phyloP scores from a whole-genome alignment of 495 filamentous ascomycete genomes.

The Podospora pseudopauciseta region DNA sequence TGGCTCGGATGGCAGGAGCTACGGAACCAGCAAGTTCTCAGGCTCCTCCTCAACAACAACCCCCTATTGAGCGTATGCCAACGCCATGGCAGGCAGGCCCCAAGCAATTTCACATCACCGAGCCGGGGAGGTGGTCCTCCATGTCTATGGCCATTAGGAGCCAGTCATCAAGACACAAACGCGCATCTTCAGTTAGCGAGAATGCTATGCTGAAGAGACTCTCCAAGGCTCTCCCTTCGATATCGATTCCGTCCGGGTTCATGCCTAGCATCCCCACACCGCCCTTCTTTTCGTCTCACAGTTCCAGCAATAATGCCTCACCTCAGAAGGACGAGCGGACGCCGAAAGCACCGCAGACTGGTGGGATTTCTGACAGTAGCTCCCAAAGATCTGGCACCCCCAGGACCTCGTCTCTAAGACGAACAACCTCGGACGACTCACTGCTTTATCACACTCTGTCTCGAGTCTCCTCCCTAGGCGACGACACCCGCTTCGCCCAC shows the following conservation, averaged over 20 bases:
- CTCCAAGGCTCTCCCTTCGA: constrained; percentile 49
- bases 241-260: constrained; percentile 46
- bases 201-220: constrained; percentile 45
- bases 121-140: constrained; percentile 32
- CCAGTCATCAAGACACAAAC: constrained; percentile 28
- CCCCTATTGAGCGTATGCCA: constrained; percentile 32
- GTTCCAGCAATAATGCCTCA: constrained; percentile 28
- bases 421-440: constrained; percentile 72
- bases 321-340: constrained; percentile 25
- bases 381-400: background rate
- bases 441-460: constrained; percentile 66
- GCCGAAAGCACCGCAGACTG: constrained; percentile 17
- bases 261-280: constrained; percentile 45
- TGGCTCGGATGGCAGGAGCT: background rate
- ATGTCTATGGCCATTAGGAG: constrained; percentile 38
- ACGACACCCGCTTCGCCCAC: constrained; percentile 79
- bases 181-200: constrained; percentile 41
- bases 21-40: background rate
- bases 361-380: constrained; percentile 1
- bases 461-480: constrained; percentile 74
- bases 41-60: constrained; percentile 1
- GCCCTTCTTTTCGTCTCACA: constrained; percentile 41
- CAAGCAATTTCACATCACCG: constrained; percentile 39
- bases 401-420: constrained; percentile 44
- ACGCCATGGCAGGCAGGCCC: constrained; percentile 53